Evolutionary conservation across 164 flowering plant genomes (phyloP).

Genomic region (Vitis rotundifolia): DNA sequence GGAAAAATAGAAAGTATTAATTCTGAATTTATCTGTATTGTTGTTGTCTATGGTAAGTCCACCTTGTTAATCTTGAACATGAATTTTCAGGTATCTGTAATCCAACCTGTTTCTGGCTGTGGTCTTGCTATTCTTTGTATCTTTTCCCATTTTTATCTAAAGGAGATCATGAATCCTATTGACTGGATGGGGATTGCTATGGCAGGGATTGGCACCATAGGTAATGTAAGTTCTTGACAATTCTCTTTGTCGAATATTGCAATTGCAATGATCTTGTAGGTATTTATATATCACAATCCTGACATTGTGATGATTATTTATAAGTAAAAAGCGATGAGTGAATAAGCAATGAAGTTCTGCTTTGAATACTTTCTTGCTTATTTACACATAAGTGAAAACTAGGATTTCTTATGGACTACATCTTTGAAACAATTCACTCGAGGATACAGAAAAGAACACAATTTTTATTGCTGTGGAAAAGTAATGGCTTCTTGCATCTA

Average conservation of each 20-base stretch:
- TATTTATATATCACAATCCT: not conserved
- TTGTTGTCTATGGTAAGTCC: not conserved
- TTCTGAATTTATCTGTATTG: not conserved
- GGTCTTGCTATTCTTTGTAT: slow-evolving; percentile 95
- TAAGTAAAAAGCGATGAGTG: not conserved
- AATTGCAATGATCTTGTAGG: slow-evolving; percentile 1
- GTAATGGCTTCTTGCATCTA: no score
- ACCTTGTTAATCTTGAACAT: slow-evolving; percentile 9
- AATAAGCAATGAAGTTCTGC: no score
- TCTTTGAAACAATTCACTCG: no score
- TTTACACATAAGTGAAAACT: no score
- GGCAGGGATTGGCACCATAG: slow-evolving; percentile 98
- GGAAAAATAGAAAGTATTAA: no score
- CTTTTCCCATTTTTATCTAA: slow-evolving; percentile 92
- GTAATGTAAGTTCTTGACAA: slow-evolving; percentile 63
- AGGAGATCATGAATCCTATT: slow-evolving; percentile 87
- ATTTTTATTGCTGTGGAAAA: no score
- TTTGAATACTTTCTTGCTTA: no score
- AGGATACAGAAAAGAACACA: no score
- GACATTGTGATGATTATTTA: not conserved
- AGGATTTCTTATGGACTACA: no score
- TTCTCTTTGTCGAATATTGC: not conserved
- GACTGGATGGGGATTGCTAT: slow-evolving; percentile 91
- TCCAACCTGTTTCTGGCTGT: slow-evolving; percentile 99
- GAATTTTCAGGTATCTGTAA: slow-evolving; percentile 78